These are phyloP conservation scores for Pseudocercospora musae DNA, from an alignment of 2,329 filamentous ascomycete genomes.

Conservation along the genomic window DNA sequence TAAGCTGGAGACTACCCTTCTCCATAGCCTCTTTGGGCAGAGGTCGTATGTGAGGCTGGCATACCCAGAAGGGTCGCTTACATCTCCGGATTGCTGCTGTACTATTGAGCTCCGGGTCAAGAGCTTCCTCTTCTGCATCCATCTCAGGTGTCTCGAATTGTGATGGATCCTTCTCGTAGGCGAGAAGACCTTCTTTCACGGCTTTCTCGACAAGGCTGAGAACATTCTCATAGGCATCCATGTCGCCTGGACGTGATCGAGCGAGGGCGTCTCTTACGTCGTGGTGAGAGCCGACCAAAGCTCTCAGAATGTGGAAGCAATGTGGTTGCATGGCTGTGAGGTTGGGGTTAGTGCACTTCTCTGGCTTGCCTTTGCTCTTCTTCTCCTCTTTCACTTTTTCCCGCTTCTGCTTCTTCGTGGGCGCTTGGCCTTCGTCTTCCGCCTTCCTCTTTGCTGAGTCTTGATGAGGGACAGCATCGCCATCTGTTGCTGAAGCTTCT, in stretches of 20 bases:
- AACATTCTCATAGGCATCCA: slow-evolving; percentile 73
- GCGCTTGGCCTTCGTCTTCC: slow-evolving; percentile 47
- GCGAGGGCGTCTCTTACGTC: slow-evolving; percentile 84
- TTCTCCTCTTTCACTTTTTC: slow-evolving; percentile 37
- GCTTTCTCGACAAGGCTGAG: slow-evolving; percentile 71
- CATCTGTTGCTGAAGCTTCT: background rate
- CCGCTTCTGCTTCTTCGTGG: slow-evolving; percentile 51
- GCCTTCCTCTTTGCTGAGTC: slow-evolving; percentile 22
- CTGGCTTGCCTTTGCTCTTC: slow-evolving; percentile 41
- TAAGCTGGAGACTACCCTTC: slow-evolving; percentile 35
- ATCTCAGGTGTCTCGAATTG: slow-evolving; percentile 29
- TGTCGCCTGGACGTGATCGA: slow-evolving; percentile 63
- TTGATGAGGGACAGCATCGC: background rate
- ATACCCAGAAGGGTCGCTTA: slow-evolving; percentile 83
- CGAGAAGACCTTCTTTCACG: slow-evolving; percentile 68
- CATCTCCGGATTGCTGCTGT: slow-evolving; percentile 68
- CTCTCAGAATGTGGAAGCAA: slow-evolving; percentile 84
- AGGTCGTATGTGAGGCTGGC: slow-evolving; percentile 81
- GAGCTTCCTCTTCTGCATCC: slow-evolving; percentile 22
- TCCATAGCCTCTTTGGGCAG: slow-evolving; percentile 74
- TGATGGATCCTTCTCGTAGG: slow-evolving; percentile 53
- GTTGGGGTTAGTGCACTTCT: slow-evolving; percentile 57
- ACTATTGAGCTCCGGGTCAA: slow-evolving; percentile 27
- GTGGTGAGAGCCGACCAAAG: slow-evolving; percentile 75
- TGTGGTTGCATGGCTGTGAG: slow-evolving; percentile 82